phyloP scores from a whole-genome alignment of 805 yeast genomes.

The Metschnikowia baotianmanensis region DNA sequence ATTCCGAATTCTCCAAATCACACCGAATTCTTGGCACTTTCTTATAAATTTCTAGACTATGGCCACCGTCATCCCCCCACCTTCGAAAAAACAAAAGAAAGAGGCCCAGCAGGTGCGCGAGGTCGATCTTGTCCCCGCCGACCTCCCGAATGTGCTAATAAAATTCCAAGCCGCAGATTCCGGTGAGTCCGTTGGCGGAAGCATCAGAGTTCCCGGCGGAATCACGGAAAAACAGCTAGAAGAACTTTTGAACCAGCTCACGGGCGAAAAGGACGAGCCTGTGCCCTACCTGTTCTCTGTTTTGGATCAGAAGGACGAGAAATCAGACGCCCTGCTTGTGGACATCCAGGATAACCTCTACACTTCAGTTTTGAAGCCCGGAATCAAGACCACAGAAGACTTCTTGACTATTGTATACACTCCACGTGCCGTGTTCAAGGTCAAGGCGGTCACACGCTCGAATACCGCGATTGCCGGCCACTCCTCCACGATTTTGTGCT shows the following conservation, averaged over 20 bases:
- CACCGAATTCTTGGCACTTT: not conserved
- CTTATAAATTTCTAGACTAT: slow-evolving; percentile 32
- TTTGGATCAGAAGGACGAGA: slow-evolving; percentile 39
- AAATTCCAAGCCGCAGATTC: slow-evolving; percentile 92
- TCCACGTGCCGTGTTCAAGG: slow-evolving; percentile 94
- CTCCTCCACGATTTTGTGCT: slow-evolving; percentile 87
- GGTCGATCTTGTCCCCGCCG: slow-evolving; percentile 68
- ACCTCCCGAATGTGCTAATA: slow-evolving; percentile 82
- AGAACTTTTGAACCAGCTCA: slow-evolving; percentile 77
- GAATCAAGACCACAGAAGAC: slow-evolving; percentile 87
- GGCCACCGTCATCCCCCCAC: slow-evolving; percentile 95
- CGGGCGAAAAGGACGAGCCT: slow-evolving; percentile 72
- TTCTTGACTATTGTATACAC: slow-evolving; percentile 86
- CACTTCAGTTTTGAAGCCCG: slow-evolving; percentile 79
- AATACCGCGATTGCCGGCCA: slow-evolving; percentile 94
- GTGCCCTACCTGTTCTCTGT: slow-evolving; percentile 87
- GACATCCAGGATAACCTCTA: slow-evolving; percentile 81
- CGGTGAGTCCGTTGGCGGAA: slow-evolving; percentile 81
- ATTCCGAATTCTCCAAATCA: no score
- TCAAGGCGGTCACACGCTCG: slow-evolving; percentile 84
- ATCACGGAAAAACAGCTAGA: slow-evolving; percentile 84
- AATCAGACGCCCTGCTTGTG: slow-evolving; percentile 42
- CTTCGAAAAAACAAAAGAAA: slow-evolving; percentile 80
- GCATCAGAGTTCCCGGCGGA: slow-evolving; percentile 87
- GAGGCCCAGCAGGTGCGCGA: slow-evolving; percentile 81